These are phyloP conservation scores for Acaromyces ingoldii DNA, from an alignment of 1,284 basidiomycete species.

Conservation along the genomic window DNA sequence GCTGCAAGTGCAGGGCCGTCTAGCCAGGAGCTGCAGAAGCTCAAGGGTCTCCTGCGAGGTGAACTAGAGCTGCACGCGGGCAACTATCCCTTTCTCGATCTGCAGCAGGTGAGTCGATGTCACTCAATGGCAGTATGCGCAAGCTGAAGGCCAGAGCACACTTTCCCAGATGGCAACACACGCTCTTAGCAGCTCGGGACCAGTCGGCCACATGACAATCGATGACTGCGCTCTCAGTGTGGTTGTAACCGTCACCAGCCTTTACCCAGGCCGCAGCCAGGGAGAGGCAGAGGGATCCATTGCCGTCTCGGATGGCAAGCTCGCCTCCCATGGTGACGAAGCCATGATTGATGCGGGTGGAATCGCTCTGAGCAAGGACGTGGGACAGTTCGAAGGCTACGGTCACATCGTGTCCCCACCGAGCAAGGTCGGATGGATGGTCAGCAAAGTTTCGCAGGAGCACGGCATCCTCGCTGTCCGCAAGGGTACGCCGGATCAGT, in stretches of 20 bases:
- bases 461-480: conserved; percentile 64
- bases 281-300: too few relatives aligned
- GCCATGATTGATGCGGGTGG: conserved; percentile 7
- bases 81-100: conserved; percentile 76
- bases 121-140: too few relatives aligned
- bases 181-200: too few relatives aligned
- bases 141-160: too few relatives aligned
- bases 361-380: conserved; percentile 58
- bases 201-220: too few relatives aligned
- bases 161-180: too few relatives aligned
- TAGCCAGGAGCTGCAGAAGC: conserved; percentile 32
- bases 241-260: conserved; percentile 67
- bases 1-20: conserved; percentile 62
- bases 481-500: neutral
- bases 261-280: conserved; percentile 62
- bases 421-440: conserved; percentile 62
- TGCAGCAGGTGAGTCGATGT: conserved; percentile 78
- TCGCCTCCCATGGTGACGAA: conserved; percentile 8
- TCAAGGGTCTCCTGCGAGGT: conserved; percentile 13
- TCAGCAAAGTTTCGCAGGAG: conserved; percentile 71
- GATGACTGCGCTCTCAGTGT: conserved; percentile 65
- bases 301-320: neutral
- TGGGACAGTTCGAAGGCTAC: conserved; percentile 65
- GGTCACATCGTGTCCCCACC: conserved; percentile 58
- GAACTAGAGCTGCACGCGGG: conserved; percentile 55